phyloP scores from a whole-genome alignment of 2,329 filamentous ascomycete genomes.

The Sclerotinia sclerotiorum region DNA sequence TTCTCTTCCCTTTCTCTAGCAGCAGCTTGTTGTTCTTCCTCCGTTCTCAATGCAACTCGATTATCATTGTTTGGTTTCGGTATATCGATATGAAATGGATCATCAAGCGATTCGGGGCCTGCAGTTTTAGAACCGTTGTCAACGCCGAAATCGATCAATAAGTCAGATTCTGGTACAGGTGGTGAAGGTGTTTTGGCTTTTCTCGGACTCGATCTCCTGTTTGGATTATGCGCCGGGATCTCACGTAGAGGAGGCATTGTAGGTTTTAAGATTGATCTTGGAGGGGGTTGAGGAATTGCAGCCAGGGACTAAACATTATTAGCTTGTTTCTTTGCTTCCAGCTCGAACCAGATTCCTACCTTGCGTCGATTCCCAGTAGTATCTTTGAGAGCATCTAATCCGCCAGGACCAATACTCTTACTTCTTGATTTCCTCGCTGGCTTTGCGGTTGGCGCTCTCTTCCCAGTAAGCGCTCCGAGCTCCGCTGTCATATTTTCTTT shows the following conservation, averaged over 20 bases:
- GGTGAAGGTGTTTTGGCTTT: slow-evolving; percentile 34
- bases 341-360: slow-evolving; percentile 51
- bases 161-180: slow-evolving; percentile 26
- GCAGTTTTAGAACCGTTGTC: slow-evolving; percentile 30
- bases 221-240: slow-evolving; percentile 56
- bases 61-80: slow-evolving; percentile 43
- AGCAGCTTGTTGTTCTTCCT: slow-evolving; percentile 69
- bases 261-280: slow-evolving; percentile 77
- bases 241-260: slow-evolving; percentile 66
- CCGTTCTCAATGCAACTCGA: slow-evolving; percentile 65
- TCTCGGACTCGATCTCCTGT: slow-evolving; percentile 36
- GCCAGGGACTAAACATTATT: slow-evolving; percentile 35
- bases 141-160: slow-evolving; percentile 38
- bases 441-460: slow-evolving; percentile 32
- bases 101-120: slow-evolving; percentile 46
- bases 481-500: slow-evolving; percentile 79
- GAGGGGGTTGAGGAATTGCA: slow-evolving; percentile 45
- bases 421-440: slow-evolving; percentile 71
- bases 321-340: slow-evolving; percentile 22
- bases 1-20: slow-evolving; percentile 68
- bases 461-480: slow-evolving; percentile 48
- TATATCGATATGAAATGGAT: slow-evolving; percentile 48
- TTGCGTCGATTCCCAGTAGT: slow-evolving; percentile 75
- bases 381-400: slow-evolving; percentile 77
- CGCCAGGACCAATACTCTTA: slow-evolving; percentile 93